These are phyloP conservation scores for Plasmodium inui DNA, from an alignment of 169 alveolate genomes.

Conservation along the genomic window DNA sequence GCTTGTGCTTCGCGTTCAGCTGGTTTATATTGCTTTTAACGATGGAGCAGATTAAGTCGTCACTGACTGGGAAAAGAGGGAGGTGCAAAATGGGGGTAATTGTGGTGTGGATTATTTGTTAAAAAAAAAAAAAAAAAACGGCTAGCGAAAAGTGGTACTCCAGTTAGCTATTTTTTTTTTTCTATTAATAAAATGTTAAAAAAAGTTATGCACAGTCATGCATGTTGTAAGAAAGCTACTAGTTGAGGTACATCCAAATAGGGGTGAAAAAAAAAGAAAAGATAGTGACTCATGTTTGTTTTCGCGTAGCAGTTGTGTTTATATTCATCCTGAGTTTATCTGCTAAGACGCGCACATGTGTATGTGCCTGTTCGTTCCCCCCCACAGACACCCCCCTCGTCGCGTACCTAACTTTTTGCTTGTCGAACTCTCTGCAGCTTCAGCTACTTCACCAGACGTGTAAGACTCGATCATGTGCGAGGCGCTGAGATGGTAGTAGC, in stretches of 20 bases:
- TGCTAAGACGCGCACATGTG: background rate
- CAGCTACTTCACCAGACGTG: background rate
- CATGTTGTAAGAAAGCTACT: constrained; percentile 1
- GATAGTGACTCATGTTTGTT: background rate
- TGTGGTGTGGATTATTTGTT: background rate
- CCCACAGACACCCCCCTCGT: background rate
- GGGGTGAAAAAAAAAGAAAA: background rate
- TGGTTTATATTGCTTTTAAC: constrained; percentile 32
- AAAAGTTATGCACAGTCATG: background rate
- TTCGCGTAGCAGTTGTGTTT: background rate
- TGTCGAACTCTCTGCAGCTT: background rate
- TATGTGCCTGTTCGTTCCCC: background rate
- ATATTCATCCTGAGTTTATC: background rate
- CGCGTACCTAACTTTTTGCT: constrained; percentile 37
- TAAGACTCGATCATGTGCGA: constrained; percentile 9
- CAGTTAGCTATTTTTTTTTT: background rate
- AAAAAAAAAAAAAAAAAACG: background rate
- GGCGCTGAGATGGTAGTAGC: constrained; percentile 24
- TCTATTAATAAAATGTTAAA: background rate
- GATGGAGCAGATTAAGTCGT: constrained; percentile 29
- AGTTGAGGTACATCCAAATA: constrained; percentile 21
- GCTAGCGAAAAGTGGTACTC: background rate
- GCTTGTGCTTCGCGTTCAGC: constrained; percentile 39
- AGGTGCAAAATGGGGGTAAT: background rate
- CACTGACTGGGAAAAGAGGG: constrained; percentile 22